Base-by-base conservation (phyloP, 1,139 yeast species). In the Tardiomyces blankii region DNA sequence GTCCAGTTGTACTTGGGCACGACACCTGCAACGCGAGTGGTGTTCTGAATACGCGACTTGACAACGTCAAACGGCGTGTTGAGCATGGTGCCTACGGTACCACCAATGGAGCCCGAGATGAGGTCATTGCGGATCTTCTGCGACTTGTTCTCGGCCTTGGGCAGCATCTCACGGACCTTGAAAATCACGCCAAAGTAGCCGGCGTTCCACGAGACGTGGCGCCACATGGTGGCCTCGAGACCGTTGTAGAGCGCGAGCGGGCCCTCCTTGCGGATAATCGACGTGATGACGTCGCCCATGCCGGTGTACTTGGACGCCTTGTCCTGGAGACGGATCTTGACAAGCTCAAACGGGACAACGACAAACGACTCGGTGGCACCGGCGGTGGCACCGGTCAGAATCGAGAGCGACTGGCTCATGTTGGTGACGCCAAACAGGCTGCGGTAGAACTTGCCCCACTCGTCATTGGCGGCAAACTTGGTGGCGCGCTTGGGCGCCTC, bases 401-500 rank as follows among this genome's bases (percentile, higher is more conserved):
- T 71, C 5, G 96, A 88, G 59, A 91, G 72, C 13, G 86, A 78
- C 69, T 89, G 97, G 52, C 74, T 84, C 78, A 85, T 77, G 54
- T 75, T 68, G 23, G 72, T 65, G 44, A 83, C 75, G 42, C 88
- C 95, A 65, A 91, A 89, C 41, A 70, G 61, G 40, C 72, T 72
- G 56, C 79, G 77, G 75, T 89, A 91, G 58, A 89, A 67, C 65
- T 84, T 82, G 47, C 96, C 94, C 85, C 96, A 91, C 66, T 88
- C 91, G 64, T 93, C 98, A 63, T 93, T 91, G 52, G 97, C 96
- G 46, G 97, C 97, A 62, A 91, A 91, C 68, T 91, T 91, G 54
- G 96, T 89, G 41, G 98, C 98, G 72, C 70, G 61, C 74, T 91
- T 91, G 52, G 98, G 98, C n/a, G 98, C 98, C 65, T 91, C 99